Base-by-base conservation (phyloP, 441 rosid genomes). In the Theobroma grandiflorum region DNA sequence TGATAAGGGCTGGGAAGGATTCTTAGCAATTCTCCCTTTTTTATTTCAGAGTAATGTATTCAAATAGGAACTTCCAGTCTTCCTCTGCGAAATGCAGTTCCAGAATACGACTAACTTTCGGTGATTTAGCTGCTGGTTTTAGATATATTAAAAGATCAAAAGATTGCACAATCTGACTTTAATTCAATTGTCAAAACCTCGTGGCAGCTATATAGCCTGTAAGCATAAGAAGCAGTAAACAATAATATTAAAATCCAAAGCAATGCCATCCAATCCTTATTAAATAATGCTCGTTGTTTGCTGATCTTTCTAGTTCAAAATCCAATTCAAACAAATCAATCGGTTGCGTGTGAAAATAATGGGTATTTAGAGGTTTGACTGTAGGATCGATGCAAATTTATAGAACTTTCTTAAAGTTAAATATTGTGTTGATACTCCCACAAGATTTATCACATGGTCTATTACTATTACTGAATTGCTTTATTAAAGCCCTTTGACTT, bases 331-430 rank as follows among this genome's bases (percentile, higher is more conserved):
- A 7, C 69, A 68, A 22, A 49, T 70, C 74, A 26, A 8, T 7
- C 1, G 42, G 26, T 49, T 16, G 75, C 38, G 45, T 43, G 55
- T 68, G 35, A 43, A 31, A 26, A 31, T 37, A 52, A 52, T 71
- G 59, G 15, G 33, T 50, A 4, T 22, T 68, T 12, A 37, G 67
- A 11, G 16, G 11, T 18, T 33, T 1, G 31, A 35, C 42, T 52
- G 62, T 35, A 35, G 75, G 45, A 52, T 45, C 31, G 31, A 45
- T 33, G 74, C 59, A 52, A 52, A 53, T 10, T 18, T 52, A 43
- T 43, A 35, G 47, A 72, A 52, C 47, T 71, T 52, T 53, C 76
- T 33, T 4, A 53, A 35, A 72, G 63, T 72, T 5, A 8, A 50
- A 35, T 71, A 35, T 71, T 33, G 5, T 8, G 61, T 52, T 16